Conservation (phyloP, 768 basidiomycete species). For the Russula foetens region DNA sequence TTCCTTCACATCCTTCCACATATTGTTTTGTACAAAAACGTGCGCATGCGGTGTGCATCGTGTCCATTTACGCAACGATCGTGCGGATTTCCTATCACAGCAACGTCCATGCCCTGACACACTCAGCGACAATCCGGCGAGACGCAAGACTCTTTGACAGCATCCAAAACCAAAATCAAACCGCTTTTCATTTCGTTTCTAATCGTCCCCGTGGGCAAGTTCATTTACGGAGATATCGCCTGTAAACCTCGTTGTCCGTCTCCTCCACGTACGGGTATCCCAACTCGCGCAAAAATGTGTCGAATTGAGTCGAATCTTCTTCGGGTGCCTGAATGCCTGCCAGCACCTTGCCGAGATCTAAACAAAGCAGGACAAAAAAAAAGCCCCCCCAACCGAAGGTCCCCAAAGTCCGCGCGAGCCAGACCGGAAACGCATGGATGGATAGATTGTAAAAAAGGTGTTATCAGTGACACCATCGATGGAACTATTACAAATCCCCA, state of each 20-base stretch:
- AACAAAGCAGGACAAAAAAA: not conserved
- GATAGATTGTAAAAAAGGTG: too few relatives aligned
- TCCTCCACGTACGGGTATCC: slow-evolving; percentile 91
- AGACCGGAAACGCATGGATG: too few relatives aligned
- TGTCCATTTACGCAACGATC: not conserved
- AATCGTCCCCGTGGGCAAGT: too few relatives aligned
- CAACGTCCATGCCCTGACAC: not conserved
- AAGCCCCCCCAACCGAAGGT: too few relatives aligned
- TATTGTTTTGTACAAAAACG: too few relatives aligned
- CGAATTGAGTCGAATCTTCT: slow-evolving; percentile 57
- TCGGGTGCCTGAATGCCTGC: slow-evolving; percentile 90
- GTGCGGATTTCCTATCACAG: not conserved
- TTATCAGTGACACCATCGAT: too few relatives aligned
- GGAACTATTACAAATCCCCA: too few relatives aligned
- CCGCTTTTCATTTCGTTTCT: too few relatives aligned
- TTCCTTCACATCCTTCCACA: not conserved
- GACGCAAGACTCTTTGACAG: too few relatives aligned
- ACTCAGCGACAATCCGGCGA: too few relatives aligned
- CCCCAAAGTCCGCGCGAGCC: too few relatives aligned
- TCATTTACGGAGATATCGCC: slow-evolving; percentile 51
- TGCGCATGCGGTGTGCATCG: not conserved
- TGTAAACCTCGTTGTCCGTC: slow-evolving; percentile 82
- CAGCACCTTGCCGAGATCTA: slow-evolving; percentile 88
- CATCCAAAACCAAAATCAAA: too few relatives aligned
- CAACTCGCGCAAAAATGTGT: slow-evolving; percentile 64